Percentiles rank a stretch among this genome's conserved stretches.
These are phyloP conservation scores for Eutypa lata DNA, from an alignment of 2,329 filamentous ascomycete genomes.

Conservation along the genomic window DNA sequence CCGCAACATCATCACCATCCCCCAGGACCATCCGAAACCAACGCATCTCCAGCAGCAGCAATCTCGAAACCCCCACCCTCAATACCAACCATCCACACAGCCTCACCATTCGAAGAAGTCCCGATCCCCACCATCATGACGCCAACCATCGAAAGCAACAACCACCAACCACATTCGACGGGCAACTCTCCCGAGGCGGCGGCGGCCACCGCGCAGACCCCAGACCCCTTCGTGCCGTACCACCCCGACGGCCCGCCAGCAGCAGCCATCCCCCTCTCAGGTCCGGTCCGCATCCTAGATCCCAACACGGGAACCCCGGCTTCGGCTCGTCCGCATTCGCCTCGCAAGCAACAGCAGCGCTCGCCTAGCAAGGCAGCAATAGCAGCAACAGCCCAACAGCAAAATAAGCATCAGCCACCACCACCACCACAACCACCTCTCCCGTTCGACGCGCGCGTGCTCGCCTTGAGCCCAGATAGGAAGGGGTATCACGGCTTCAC, in stretches of 20 bases:
- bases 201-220: slow-evolving; percentile 7
- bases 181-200: slow-evolving; percentile 12
- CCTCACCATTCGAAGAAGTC: not conserved
- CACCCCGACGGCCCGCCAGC: slow-evolving; percentile 52
- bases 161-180: not conserved
- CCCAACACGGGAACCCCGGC: slow-evolving; percentile 17
- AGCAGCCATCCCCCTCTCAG: slow-evolving; percentile 27
- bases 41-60: too few species aligned
- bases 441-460: not conserved
- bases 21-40: too few species aligned
- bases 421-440: too few species aligned
- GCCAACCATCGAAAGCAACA: not conserved
- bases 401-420: too few species aligned
- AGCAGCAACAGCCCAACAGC: too few species aligned
- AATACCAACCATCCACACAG: not conserved
- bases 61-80: not conserved
- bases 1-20: too few species aligned
- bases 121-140: not conserved
- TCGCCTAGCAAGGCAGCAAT: not conserved
- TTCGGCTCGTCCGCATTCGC: not conserved
- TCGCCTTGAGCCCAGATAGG: not conserved
- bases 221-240: slow-evolving; percentile 50
- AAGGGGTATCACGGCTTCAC: slow-evolving; percentile 3
- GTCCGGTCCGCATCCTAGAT: slow-evolving; percentile 22
- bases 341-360: too few species aligned